These are phyloP conservation scores for Xylaria sp. DNA, from an alignment of 2,329 filamentous ascomycete species.

Conservation along the genomic window DNA sequence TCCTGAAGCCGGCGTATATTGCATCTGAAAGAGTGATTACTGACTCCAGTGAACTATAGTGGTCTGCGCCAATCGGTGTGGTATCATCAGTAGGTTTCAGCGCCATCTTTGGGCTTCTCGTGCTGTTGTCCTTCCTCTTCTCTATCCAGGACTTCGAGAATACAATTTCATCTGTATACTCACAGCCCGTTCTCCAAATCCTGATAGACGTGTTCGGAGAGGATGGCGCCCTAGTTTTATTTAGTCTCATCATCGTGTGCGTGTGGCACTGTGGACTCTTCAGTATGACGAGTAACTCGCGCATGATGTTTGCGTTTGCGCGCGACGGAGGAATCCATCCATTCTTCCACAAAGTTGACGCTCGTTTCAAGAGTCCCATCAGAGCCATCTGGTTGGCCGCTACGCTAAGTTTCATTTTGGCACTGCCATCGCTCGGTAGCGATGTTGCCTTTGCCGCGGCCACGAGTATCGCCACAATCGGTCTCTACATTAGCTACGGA, in stretches of 20 bases:
- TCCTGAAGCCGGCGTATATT: no score
- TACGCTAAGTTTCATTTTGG: conserved; percentile 64
- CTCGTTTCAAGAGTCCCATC: conserved; percentile 60
- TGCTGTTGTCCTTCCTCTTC: conserved; percentile 67
- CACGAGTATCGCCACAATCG: conserved; percentile 69
- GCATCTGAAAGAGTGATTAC: no score
- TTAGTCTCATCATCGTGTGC: conserved; percentile 67
- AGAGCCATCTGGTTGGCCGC: conserved; percentile 68
- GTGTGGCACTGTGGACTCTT: conserved; percentile 72
- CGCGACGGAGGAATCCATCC: conserved; percentile 65
- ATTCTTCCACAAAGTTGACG: conserved; percentile 66
- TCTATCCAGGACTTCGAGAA: conserved; percentile 66
- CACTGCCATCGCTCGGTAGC: conserved; percentile 65
- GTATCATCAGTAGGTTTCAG: conserved; percentile 67
- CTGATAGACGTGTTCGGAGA: conserved; percentile 67
- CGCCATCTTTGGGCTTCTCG: conserved; percentile 50
- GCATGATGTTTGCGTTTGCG: conserved; percentile 70
- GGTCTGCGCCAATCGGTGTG: conserved; percentile 68
- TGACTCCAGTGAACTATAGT: conserved; percentile 40
- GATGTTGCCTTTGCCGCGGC: conserved; percentile 67
- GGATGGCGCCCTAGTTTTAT: conserved; percentile 65
- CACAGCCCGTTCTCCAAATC: conserved; percentile 68
- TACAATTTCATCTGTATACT: conserved; percentile 58
- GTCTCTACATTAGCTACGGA: conserved; percentile 68
- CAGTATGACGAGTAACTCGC: conserved; percentile 65